Evolutionary conservation across 2,329 filamentous ascomycete genomes (phyloP), one percentile per base, ranked within the genome.

Genomic region (Fusarium sp.): DNA sequence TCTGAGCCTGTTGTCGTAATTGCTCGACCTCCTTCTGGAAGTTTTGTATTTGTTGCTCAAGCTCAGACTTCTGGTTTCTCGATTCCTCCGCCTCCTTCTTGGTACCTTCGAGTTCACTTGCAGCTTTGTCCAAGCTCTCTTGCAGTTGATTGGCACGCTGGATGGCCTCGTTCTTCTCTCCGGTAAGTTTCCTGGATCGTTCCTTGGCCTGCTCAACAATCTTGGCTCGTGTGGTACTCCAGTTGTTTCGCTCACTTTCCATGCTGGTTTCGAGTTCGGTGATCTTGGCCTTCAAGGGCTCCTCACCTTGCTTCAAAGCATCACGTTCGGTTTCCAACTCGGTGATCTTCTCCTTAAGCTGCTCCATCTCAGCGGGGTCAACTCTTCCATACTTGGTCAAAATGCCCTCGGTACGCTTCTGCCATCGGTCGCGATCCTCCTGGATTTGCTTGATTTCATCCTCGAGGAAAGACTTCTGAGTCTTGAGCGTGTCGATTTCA

Each of bases 361-460:
- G 91, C 77, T 98, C 96, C 80, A 98, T 89, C 79, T 98, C 96
- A 7, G 94, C 94, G 48, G 96, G 96, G 80, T 99, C 96, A 59
- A 97, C 94, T 63, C 96, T 94, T 76, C 98, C 95, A 80, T 98
- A 98, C 81, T 98, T 98, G 75, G 94, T 95, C 57, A 99, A 89
- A 70, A 99, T 98, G 76, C 97, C 94, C 80, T 98, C 95, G 4
- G 95, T 97, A 30, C 96, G 92, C 86, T 98, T 96, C 83, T 98
- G 95, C 94, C 96, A 98, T 66, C 94, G 90, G 80, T 98, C 96
- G 22, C 96, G 92, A 80, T 98, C 96, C 78, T 96, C 93, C 75
- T 97, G 93, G 15, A 98, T 88, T 72, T 98, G 89, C 78, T 93
- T 94, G 79, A 98, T 90, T 80, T 98, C 96, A 18, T 94, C 94